A percentile compares a stretch with the other conserved stretches of the same genome.
Evolutionary conservation across 2,329 filamentous ascomycete species (phyloP).

Genomic region (Aspergillus flavus): DNA sequence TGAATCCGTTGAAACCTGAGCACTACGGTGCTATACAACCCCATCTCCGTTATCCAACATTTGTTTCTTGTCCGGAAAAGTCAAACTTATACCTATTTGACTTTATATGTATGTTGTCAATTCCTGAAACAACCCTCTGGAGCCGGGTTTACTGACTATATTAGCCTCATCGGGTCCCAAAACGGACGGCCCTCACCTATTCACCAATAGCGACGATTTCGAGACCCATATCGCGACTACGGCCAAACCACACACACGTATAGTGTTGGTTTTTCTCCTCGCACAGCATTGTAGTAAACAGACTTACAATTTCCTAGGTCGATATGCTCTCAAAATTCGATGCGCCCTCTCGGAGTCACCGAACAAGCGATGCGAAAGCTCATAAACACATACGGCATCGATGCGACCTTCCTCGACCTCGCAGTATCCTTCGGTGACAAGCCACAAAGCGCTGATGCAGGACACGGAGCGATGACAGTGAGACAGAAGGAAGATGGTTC

Average conservation of each 20-base stretch:
- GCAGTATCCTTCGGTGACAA: constrained; percentile 24
- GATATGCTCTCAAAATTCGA: constrained; percentile 17
- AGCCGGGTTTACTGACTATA: background rate
- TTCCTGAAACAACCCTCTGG: background rate
- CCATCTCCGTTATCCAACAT: constrained; percentile 3
- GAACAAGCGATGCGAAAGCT: constrained; percentile 14
- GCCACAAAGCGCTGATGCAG: constrained; percentile 21
- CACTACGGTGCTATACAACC: constrained; percentile 1
- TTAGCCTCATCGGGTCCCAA: background rate
- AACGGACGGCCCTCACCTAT: background rate
- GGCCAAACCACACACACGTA: constrained; percentile 12
- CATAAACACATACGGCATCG: constrained; percentile 17
- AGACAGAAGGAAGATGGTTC: constrained; percentile 14
- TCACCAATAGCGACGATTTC: constrained; percentile 16
- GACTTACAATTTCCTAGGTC: constrained; percentile 8
- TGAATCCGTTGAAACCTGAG: background rate
- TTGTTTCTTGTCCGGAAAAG: constrained; percentile 2
- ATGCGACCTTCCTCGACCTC: constrained; percentile 16
- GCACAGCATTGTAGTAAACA: no score
- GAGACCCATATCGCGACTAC: constrained; percentile 12
- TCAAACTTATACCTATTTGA: constrained; percentile 14
- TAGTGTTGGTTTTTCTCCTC: constrained; percentile 3
- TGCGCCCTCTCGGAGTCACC: constrained; percentile 20
- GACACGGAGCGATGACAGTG: constrained; percentile 21
- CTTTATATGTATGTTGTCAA: background rate